phyloP scores from a whole-genome alignment of 345 rosid species.

The Rhizophora apiculata region DNA sequence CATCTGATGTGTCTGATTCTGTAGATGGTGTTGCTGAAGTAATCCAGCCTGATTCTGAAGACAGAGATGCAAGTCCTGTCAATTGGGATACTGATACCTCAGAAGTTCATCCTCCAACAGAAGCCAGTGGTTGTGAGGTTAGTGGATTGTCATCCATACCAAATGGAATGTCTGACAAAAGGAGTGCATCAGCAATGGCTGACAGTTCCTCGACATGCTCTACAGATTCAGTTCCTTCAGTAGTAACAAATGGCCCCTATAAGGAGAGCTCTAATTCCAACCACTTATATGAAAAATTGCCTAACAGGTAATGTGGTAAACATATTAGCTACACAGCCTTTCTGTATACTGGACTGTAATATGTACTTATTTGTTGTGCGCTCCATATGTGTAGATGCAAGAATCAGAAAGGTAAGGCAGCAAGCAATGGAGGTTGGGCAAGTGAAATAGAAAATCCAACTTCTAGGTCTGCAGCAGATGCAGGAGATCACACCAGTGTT shows the following conservation, averaged over 20 bases:
- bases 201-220: conserved; percentile 96
- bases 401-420: conserved; percentile 42
- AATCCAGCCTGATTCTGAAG: conserved; percentile 75
- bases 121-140: conserved; percentile 54
- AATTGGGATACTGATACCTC: conserved; percentile 85
- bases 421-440: conserved; percentile 40
- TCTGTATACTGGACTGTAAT: neutral
- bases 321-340: neutral
- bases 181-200: conserved; percentile 55
- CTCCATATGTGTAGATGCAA: conserved; percentile 23
- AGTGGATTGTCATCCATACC: conserved; percentile 52
- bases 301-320: conserved; percentile 44
- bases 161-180: conserved; percentile 61
- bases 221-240: conserved; percentile 68
- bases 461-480: conserved; percentile 40
- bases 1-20: conserved; percentile 78
- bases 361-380: neutral
- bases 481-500: conserved; percentile 36
- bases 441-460: conserved; percentile 43
- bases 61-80: conserved; percentile 68
- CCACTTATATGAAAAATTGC: conserved; percentile 44
- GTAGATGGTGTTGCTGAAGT: conserved; percentile 62
- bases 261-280: conserved; percentile 46
- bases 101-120: conserved; percentile 58
- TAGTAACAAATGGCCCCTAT: conserved; percentile 53